Conservation (phyloP, 148 eudicot species). For the Nepenthes mirabilis region DNA sequence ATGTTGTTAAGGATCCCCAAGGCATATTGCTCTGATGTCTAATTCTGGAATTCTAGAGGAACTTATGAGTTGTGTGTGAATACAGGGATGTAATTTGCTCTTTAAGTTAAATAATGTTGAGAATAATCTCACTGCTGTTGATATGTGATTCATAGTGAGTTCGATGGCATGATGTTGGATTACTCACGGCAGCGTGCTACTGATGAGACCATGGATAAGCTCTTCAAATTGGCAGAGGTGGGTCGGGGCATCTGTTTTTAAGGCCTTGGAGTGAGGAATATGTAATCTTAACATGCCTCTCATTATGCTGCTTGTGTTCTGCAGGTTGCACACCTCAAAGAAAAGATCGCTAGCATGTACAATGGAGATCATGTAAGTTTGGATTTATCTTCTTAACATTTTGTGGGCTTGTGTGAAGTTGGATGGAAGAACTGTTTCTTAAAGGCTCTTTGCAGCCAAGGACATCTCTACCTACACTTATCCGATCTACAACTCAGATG, state of each 20-base stretch:
- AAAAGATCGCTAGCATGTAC: slow-evolving; percentile 69
- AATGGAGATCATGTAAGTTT: slow-evolving; percentile 56
- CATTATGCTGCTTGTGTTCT: slow-evolving; percentile 11
- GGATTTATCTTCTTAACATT: not conserved
- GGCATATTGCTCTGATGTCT: too few species aligned
- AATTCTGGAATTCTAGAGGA: not conserved
- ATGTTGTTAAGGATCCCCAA: too few species aligned
- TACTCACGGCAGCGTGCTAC: slow-evolving; percentile 81
- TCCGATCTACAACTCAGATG: too few species aligned
- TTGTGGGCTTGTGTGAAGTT: not conserved
- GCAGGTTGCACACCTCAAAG: slow-evolving; percentile 78
- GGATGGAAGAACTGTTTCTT: not conserved
- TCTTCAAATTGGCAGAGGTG: slow-evolving; percentile 80
- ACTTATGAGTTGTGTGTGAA: not conserved
- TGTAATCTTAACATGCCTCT: not conserved
- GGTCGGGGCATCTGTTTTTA: slow-evolving; percentile 1
- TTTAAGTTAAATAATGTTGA: not conserved
- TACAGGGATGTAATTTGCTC: not conserved
- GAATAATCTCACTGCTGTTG: not conserved
- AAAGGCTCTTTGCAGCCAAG: not conserved
- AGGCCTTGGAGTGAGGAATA: not conserved
- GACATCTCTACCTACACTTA: not conserved
- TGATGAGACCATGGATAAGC: slow-evolving; percentile 60
- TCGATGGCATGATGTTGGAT: slow-evolving; percentile 69
- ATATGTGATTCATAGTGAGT: slow-evolving; percentile 35